Base-by-base conservation (phyloP, 176 grass and related monocot species). In the Avena insularis region DNA sequence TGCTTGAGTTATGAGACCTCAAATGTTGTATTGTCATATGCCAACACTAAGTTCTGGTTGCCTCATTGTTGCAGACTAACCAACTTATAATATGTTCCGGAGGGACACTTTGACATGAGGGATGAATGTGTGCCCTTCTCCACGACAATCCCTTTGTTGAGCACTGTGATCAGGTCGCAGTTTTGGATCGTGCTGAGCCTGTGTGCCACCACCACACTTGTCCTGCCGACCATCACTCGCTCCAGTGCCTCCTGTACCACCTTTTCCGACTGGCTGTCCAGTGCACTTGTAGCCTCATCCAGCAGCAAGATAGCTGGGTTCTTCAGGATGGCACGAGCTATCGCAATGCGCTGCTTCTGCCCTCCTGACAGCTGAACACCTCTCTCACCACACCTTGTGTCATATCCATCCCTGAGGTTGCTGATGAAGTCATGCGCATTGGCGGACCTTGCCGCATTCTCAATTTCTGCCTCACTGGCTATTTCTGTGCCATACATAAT, bases 351-450 rank as follows among this genome's bases (percentile, higher is more conserved):
- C 40, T 43, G 40, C 40, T 43, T 43, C 40, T 43, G 40, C 40
- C 40, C 40, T 43, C 40, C 40, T 43, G 40, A 43, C 40, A 97
- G 60, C 82, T 97, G 95, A 59, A 94, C 77, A 4, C 95, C 95
- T 2, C 89, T 83, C 27, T 97, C 95, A 6, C 95, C 95, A 17
- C 95, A 97, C 77, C 29, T 80, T 12, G 95, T 97, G 40, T 88
- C 87, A 45, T 93, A 97, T 15, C 95, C 95, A 9, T 97, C 92
- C 64, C 85, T 80, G 27, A 97, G 91, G 79, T 90, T 86, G 87
- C 92, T 97, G 77, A 97, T 91, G 79, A 97, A 97, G 35, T 90
- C 87, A 67, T 97, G 95, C 9, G 92, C 92, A 63, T 97, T 97
- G 5, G 95, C 89, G 2, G 85, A 77, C 82, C 95, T 90, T 80